Conservation (phyloP, 164 flowering plant genomes). For the Annona cherimola region DNA sequence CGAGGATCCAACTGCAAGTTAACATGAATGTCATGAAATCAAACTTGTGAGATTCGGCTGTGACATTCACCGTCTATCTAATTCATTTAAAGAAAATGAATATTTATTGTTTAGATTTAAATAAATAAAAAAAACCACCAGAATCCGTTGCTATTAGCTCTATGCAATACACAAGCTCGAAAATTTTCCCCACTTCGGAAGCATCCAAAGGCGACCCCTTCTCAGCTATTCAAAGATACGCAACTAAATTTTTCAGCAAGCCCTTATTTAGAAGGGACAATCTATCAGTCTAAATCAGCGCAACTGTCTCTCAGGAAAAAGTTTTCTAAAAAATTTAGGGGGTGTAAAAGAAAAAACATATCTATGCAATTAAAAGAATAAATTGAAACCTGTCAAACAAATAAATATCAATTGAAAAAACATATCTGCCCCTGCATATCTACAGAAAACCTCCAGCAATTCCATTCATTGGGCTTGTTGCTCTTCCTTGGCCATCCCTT, state of each 20-base stretch:
- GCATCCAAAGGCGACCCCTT: no score
- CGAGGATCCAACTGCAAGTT: no score
- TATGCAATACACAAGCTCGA: no score
- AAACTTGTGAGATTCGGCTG: no score
- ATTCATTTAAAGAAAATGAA: no score
- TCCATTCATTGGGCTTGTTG: neutral
- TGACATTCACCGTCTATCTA: no score
- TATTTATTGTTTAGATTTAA: no score
- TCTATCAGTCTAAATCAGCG: neutral
- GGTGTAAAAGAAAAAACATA: neutral
- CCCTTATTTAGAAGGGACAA: slow-evolving; percentile 2
- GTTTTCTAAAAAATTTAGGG: neutral
- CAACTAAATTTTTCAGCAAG: neutral
- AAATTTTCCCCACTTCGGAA: no score
- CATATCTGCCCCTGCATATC: slow-evolving; percentile 1
- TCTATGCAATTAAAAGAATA: neutral
- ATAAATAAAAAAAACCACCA: no score
- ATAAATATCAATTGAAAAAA: slow-evolving; percentile 5
- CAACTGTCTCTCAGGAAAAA: neutral
- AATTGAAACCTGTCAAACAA: neutral
- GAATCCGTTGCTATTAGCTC: no score
- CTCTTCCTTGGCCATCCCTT: neutral
- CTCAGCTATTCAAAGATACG: no score
- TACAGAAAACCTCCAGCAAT: neutral
- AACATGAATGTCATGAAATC: no score